Percentiles rank a stretch among this genome's conserved stretches.
Evolutionary conservation across 192 early-diverging fungal genomes (phyloP).

Genomic region (Gaertneriomyces semiglobifer): DNA sequence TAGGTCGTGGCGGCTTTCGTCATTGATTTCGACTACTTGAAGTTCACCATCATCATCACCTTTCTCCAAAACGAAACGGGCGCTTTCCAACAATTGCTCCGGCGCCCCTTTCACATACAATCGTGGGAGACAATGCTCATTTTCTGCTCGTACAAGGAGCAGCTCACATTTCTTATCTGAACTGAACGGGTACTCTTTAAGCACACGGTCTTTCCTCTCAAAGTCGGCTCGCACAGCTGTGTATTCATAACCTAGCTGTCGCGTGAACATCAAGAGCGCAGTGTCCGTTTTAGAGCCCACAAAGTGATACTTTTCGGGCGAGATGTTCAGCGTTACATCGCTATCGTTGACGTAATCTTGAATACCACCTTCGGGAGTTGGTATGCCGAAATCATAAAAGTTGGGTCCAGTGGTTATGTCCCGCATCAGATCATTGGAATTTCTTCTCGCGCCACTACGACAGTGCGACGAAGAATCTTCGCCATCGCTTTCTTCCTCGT

Average conservation of each 20-base stretch:
- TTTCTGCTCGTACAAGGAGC: slow-evolving; percentile 29
- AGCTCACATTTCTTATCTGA: slow-evolving; percentile 52
- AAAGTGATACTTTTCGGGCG: not conserved
- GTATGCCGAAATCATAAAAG: no score
- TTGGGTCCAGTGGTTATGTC: no score
- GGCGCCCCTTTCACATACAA: slow-evolving; percentile 53
- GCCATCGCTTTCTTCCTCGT: not conserved
- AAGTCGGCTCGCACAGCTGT: slow-evolving; percentile 25
- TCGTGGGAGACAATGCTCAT: slow-evolving; percentile 18
- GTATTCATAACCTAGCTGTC: slow-evolving; percentile 43
- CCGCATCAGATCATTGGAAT: not conserved
- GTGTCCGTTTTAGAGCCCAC: not conserved
- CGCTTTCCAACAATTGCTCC: slow-evolving; percentile 40
- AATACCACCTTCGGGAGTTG: not conserved
- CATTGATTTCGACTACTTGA: not conserved
- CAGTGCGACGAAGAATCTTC: no score
- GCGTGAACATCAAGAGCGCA: slow-evolving; percentile 42
- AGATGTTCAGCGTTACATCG: not conserved
- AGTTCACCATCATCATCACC: not conserved
- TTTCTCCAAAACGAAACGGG: not conserved
- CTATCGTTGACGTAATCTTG: not conserved
- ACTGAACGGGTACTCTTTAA: slow-evolving; percentile 45
- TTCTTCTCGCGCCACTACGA: not conserved
- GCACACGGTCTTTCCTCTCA: slow-evolving; percentile 3
- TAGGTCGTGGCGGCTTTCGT: not conserved